Evolutionary conservation across 768 basidiomycete species (phyloP).

Genomic region (Pleurotus djamor): DNA sequence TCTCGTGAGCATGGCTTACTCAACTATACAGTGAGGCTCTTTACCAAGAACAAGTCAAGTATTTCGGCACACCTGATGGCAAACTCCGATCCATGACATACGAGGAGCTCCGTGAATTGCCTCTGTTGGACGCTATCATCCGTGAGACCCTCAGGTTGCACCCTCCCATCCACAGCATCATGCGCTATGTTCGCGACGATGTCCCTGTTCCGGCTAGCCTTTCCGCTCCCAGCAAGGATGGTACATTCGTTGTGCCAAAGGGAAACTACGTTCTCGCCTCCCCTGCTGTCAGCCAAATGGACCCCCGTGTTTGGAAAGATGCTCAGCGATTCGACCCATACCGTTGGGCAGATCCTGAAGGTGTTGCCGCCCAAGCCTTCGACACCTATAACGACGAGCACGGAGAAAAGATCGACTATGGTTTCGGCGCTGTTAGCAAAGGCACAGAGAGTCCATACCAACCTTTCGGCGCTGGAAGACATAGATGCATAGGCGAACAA

Average conservation of each 20-base stretch:
- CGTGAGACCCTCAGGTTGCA: conserved; percentile 93
- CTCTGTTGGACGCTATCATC: conserved; percentile 84
- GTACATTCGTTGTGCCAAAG: conserved; percentile 82
- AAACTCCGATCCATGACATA: conserved; percentile 77
- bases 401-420: conserved; percentile 94
- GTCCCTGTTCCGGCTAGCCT: conserved; percentile 81
- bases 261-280: conserved; percentile 89
- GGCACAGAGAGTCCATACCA: conserved; percentile 96
- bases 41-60: conserved; percentile 85
- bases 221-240: conserved; percentile 71
- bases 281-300: conserved; percentile 85
- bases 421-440: conserved; percentile 94
- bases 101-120: conserved; percentile 82
- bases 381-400: conserved; percentile 70
- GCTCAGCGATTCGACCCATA: conserved; percentile 71
- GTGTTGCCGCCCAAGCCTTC: conserved; percentile 77
- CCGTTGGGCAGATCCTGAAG: conserved; percentile 85
- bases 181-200: conserved; percentile 88
- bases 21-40: conserved; percentile 61
- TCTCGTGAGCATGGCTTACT: conserved; percentile 4
- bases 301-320: conserved; percentile 80
- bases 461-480: conserved; percentile 96
- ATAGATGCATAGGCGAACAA: conserved; percentile 93
- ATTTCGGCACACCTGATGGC: conserved; percentile 80
- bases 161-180: conserved; percentile 94